These are phyloP conservation scores for Rhynchosporium secalis DNA, from an alignment of 2,329 filamentous ascomycete genomes.

Conservation along the genomic window DNA sequence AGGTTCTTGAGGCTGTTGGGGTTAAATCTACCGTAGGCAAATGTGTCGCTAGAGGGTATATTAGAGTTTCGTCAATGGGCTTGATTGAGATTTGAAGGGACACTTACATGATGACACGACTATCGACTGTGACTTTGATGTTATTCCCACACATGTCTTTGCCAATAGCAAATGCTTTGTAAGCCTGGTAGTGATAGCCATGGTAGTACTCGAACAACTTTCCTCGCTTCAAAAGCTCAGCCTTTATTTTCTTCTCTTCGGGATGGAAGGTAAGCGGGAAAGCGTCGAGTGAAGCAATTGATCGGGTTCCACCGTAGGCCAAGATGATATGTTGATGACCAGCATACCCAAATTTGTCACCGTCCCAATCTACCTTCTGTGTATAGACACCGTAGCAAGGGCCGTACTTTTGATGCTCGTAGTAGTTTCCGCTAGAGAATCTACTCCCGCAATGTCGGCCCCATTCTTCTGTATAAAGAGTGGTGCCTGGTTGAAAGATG, in stretches of 20 bases:
- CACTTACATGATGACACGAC: constrained; percentile 29
- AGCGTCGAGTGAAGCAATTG: constrained; percentile 46
- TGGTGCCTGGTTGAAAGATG: constrained; percentile 51
- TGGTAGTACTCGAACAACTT: constrained; percentile 47
- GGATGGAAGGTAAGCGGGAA: constrained; percentile 50
- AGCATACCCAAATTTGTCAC: constrained; percentile 48
- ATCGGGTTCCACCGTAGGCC: constrained; percentile 47
- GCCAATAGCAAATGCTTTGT: constrained; percentile 37
- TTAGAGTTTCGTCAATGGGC: not conserved
- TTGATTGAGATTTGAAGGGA: too few species aligned
- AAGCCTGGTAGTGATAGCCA: constrained; percentile 51
- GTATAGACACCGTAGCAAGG: constrained; percentile 44
- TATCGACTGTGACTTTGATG: constrained; percentile 31
- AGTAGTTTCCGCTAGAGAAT: constrained; percentile 41
- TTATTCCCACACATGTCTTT: constrained; percentile 26
- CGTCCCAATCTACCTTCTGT: constrained; percentile 51
- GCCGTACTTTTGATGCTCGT: constrained; percentile 40
- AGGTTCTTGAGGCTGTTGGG: constrained; percentile 29
- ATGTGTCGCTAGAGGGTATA: constrained; percentile 21
- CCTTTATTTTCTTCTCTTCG: constrained; percentile 41
- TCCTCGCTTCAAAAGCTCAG: constrained; percentile 45
- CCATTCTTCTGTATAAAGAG: constrained; percentile 44
- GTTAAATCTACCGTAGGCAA: constrained; percentile 33
- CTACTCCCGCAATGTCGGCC: constrained; percentile 45
- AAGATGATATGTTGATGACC: constrained; percentile 42